These are phyloP conservation scores for Tuber aestivum DNA, from an alignment of 495 filamentous ascomycete genomes.

Conservation along the genomic window DNA sequence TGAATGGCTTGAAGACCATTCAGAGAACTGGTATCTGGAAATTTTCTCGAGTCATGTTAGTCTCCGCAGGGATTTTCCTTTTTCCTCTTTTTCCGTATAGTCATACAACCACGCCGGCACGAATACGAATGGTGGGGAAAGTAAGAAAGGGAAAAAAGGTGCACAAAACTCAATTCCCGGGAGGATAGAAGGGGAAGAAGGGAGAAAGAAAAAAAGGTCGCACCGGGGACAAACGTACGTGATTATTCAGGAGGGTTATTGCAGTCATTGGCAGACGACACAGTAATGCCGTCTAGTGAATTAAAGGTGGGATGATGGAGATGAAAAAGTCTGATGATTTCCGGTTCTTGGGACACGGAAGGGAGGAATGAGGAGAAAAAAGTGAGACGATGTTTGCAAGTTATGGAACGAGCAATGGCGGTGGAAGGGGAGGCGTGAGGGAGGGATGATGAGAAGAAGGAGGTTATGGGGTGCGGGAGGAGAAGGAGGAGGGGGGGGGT, in stretches of 20 bases:
- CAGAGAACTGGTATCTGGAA: conserved; percentile 50
- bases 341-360: not conserved
- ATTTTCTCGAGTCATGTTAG: conserved; percentile 12
- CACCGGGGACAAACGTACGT: conserved; percentile 19
- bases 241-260: conserved; percentile 35
- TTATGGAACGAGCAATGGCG: conserved; percentile 19
- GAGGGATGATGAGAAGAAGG: conserved; percentile 29
- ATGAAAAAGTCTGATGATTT: not conserved
- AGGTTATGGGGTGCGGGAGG: conserved; percentile 41
- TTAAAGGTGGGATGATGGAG: not conserved
- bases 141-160: not conserved
- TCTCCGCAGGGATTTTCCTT: not conserved
- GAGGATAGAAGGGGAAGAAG: conserved; percentile 5
- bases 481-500: conserved; percentile 50
- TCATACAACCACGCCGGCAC: not conserved
- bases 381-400: not conserved
- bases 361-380: not conserved
- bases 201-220: not conserved
- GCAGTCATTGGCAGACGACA: conserved; percentile 38
- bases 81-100: not conserved
- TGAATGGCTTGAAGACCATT: conserved; percentile 77
- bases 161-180: conserved; percentile 12
- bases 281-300: conserved; percentile 27
- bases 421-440: not conserved
- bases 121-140: not conserved